Conservation (phyloP, 805 yeast species). For the Candida xyloterini region DNA sequence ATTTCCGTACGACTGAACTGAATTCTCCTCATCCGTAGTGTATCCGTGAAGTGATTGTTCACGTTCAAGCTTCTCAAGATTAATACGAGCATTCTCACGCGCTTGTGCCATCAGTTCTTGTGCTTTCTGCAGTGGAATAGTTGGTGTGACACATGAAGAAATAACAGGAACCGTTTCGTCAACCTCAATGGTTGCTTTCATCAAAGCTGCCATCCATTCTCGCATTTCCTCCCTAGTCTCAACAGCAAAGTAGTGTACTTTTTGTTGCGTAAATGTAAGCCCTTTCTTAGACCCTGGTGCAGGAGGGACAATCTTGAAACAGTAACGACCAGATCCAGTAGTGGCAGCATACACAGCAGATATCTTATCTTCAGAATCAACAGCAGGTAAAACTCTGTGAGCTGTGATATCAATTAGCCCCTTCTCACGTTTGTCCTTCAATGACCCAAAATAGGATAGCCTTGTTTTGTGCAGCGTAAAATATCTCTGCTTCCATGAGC, state of each 20-base stretch:
- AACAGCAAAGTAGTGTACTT: constrained; percentile 93
- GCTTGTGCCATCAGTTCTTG: constrained; percentile 83
- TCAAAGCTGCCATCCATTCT: constrained; percentile 89
- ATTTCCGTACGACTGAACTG: constrained; percentile 12
- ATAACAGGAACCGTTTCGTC: constrained; percentile 91
- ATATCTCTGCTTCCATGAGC: constrained; percentile 88
- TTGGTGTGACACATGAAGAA: constrained; percentile 93
- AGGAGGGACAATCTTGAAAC: constrained; percentile 93
- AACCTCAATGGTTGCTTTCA: constrained; percentile 93
- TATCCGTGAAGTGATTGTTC: constrained; percentile 17
- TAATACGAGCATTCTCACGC: constrained; percentile 63
- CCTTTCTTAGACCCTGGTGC: constrained; percentile 97
- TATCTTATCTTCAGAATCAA: constrained; percentile 70
- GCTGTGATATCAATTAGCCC: constrained; percentile 96
- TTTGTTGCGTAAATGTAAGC: constrained; percentile 92
- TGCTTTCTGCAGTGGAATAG: constrained; percentile 82
- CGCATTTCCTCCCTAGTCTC: constrained; percentile 90
- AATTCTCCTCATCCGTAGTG: constrained; percentile 21
- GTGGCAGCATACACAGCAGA: constrained; percentile 88
- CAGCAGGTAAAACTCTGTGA: constrained; percentile 82
- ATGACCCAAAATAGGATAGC: constrained; percentile 76
- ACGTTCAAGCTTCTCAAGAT: constrained; percentile 46
- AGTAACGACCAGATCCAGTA: constrained; percentile 89
- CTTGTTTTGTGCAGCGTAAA: constrained; percentile 92
- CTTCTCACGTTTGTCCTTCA: constrained; percentile 78